Evolutionary conservation across 768 basidiomycete genomes (phyloP), one percentile per base, ranked within the genome.

Genomic region (Tulasnella sp.): DNA sequence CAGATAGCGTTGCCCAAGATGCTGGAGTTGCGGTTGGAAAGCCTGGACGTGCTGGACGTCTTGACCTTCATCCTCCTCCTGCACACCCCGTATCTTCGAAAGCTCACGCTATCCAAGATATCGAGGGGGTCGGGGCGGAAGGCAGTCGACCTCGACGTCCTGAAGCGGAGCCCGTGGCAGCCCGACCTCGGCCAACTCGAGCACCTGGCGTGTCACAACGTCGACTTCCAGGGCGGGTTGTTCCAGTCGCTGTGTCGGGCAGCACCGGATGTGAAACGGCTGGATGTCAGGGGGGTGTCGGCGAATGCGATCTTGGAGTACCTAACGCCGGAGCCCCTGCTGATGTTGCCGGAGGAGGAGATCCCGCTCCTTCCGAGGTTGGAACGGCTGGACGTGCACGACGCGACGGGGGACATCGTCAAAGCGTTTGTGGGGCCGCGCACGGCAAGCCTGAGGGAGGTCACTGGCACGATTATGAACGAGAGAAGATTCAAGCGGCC

Each of bases 341-440:
- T 57, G 41, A 45, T 57, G 42, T 29, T 57, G 17, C 55, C 55
- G 23, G 55, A 39, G 21, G 55, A 57, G 23, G 55, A 57, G 21
- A 31, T 39, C 36, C 21, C 32, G 48, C 32, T 57, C 46, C 34
- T 45, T 17, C 55, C 55, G 29, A 34, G 32, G 17, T 32, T 57
- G n/a, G 29, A 43, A 23, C 32, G 32, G n/a, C 37, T 57, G 41
- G 55, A 46, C 9, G 42, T 57, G 23, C 32, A 57, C 46, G 55
- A 57, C n/a, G 42, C 46, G 0, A 36, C 55, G 2, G 55, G 34
- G 15, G 55, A 57, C 42, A 45, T 37, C 29, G 46, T 57, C 46
- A 27, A 43, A 29, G 55, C 55, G 6, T 57, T 57, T 37, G 42
- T 57, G 15, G 55, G 48, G 14, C 23, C 43, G 17, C 23, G 55